Conservation (phyloP, 2,329 filamentous ascomycete genomes). For the Colletotrichum tabaci region DNA sequence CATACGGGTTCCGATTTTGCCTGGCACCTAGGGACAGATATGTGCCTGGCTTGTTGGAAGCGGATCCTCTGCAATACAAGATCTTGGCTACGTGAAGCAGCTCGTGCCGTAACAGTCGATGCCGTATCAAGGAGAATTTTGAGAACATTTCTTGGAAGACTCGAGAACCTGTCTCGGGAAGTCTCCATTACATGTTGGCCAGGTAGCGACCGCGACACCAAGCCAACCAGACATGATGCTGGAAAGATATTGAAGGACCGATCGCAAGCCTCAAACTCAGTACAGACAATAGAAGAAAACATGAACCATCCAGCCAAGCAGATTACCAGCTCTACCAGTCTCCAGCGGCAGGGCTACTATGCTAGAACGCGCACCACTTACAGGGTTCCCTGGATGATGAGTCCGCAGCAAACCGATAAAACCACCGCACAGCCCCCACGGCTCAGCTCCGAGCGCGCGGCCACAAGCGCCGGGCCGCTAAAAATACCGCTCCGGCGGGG, state of each 20-base stretch:
- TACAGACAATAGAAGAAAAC: neutral
- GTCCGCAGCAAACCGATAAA: neutral
- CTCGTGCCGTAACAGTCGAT: neutral
- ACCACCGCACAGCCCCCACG: conserved; percentile 25
- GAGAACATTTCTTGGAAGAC: neutral
- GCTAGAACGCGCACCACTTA: neutral
- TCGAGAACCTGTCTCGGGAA: neutral
- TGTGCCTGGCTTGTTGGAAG: neutral
- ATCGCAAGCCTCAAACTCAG: neutral
- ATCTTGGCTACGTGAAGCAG: neutral
- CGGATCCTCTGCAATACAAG: neutral
- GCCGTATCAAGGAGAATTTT: neutral
- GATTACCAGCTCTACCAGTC: neutral
- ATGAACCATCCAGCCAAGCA: neutral
- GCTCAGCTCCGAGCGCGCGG: conserved; percentile 35
- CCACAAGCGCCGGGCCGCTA: conserved; percentile 38
- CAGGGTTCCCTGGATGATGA: conserved; percentile 25
- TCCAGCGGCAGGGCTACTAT: neutral
- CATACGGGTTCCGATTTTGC: neutral
- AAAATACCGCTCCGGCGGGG: conserved; percentile 40
- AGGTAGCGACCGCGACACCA: no score
- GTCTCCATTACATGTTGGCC: no score
- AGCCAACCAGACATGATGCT: neutral
- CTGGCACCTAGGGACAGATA: neutral
- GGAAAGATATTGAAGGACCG: neutral